These are phyloP conservation scores for Phytopythium cucurbitacearum DNA, from an alignment of 352 stramenopile genomes.

Conservation along the genomic window DNA sequence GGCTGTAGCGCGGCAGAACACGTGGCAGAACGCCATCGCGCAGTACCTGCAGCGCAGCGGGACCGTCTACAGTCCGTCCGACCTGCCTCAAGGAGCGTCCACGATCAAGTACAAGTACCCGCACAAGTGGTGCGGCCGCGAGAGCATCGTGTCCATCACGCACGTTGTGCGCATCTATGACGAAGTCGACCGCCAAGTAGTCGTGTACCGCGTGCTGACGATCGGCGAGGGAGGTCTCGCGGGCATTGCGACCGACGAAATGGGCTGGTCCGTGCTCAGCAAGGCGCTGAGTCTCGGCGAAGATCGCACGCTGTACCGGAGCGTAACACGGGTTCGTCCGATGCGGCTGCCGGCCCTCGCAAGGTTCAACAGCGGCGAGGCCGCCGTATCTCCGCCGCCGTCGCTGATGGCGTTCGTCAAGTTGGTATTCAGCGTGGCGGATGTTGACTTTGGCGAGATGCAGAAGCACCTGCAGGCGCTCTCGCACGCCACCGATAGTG, in stretches of 20 bases:
- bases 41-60: not conserved
- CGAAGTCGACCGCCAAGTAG: constrained; percentile 15
- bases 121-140: not conserved
- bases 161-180: not conserved
- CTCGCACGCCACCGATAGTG: too few relatives aligned
- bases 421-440: not conserved
- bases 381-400: not conserved
- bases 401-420: not conserved
- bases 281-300: too few relatives aligned
- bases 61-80: not conserved
- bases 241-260: constrained; percentile 20
- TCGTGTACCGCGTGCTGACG: constrained; percentile 24
- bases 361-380: not conserved
- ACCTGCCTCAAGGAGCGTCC: not conserved
- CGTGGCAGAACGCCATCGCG: not conserved
- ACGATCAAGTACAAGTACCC: not conserved
- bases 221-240: constrained; percentile 23
- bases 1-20: not conserved
- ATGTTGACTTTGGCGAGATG: not conserved
- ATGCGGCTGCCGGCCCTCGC: not conserved
- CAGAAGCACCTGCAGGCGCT: not conserved
- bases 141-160: not conserved
- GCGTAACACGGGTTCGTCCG: not conserved
- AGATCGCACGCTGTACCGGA: not conserved
- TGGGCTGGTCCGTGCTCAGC: constrained; percentile 14